Base-by-base conservation (phyloP, 2,329 filamentous ascomycete species). In the Beauveria asiatica region DNA sequence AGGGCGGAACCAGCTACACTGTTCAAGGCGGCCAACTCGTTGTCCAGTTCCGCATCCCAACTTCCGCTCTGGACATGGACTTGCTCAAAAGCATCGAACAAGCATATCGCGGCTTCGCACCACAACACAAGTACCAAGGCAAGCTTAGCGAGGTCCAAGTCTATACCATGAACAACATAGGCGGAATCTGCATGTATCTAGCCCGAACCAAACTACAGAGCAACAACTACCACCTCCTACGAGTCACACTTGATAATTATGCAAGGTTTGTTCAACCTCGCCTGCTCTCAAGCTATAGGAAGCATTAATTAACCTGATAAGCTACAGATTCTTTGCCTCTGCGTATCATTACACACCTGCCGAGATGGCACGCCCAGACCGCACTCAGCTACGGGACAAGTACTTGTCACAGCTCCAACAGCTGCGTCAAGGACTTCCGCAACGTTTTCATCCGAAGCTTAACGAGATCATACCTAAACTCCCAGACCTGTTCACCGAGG, bases 1-100 rank as follows among this genome's bases (percentile, higher is more conserved):
- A 67, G 46, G 65, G 65, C 25, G 62, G 6, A 50, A 57, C n/a
- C 21, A 65, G 64, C 60, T 67, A 67, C 51, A 67, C 64, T 46
- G 62, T 66, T 53, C 39, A n/a, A 46, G 53, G 25, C 51, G 45
- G 51, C n/a, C 6, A 53, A 55, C 50, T 19, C 42, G 57, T 64
- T 16, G 64, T 66, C 52, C 62, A 67, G 37, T 67, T 67, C 49
- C 63, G 65, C 59, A n/a, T 50, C 27, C 11, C 27, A n/a, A 19
- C 9, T 19, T 54, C 41, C 19, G 21, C 55, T 42, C 25, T 66
- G 13, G 48, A 60, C 39, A 52, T 64, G 42, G 57, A 62, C 25
- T 33, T 61, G 21, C 10, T 65, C 19, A 51, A 60, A 46, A 54
- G 61, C 23, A 62, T 60, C 51, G 13, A 27, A 49, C 48, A 62